Base-by-base conservation (phyloP, 805 yeast species). In the Maudiozyma serrabonitensis region DNA sequence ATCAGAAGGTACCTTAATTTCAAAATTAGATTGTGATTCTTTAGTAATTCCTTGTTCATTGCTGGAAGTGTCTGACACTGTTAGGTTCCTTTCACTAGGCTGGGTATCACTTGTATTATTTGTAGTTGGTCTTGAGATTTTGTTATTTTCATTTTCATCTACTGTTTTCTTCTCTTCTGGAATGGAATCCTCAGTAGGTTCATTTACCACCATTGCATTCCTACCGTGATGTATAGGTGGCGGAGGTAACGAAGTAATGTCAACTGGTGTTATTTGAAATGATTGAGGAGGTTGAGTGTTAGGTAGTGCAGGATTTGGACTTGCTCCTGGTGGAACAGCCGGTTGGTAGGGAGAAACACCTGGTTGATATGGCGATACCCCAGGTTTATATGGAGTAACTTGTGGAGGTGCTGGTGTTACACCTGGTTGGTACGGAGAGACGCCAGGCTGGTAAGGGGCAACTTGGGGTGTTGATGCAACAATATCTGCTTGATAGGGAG, bases 151-250 rank as follows among this genome's bases (percentile, higher is more conserved):
- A n/a, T 35, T 35, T 35, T 35, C 38, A n/a, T 35, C 38, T 35
- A 13, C 15, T 35, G 8, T 16, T n/a, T 35, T n/a, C 8, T 15
- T 15, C 18, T 35, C 38, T 35, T 35, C 38, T 35, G 38, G 38
- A n/a, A 35, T 35, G 3, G 16, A 15, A n/a, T 35, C 38, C 4
- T 35, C 38, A 15, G 15, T 19, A 3, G 18, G 18, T n/a, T 15
- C 4, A 6, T 6, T 8, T 35, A n/a, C 38, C 8, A 26, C 21
- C 12, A 41, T 18, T n/a, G 40, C 45, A 42, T 50, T 52, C 23
- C 60, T 61, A 28, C 52, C 54, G 16, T 51, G 55, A 45, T 58
- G 66, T 11, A 56, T 51, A 11, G 66, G 66, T 4, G 66, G 66
- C 3, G 63, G 59, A 16, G 64, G 60, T 35, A 60, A 46, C 16